phyloP scores from a whole-genome alignment of 2,329 filamentous ascomycete species.

The Cercospora zeae-maydis region DNA sequence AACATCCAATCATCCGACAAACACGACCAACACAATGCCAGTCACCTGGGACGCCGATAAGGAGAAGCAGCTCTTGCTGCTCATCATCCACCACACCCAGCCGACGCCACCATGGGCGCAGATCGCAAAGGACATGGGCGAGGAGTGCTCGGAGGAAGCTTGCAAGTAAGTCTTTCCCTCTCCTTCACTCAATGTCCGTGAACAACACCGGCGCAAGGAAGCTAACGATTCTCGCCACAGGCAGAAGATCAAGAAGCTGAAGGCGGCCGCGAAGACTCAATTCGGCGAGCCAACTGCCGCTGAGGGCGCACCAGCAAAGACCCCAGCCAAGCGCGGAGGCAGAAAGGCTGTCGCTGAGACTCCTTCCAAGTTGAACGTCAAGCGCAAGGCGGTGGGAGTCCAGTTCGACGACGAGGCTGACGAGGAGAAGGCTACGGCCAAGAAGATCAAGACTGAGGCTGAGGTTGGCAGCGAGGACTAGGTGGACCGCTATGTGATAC shows the following conservation, averaged over 20 bases:
- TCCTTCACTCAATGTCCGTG: neutral
- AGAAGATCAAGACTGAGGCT: conserved; percentile 12
- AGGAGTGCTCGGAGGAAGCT: conserved; percentile 5
- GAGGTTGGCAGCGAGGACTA: conserved; percentile 2
- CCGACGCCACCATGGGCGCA: conserved; percentile 20
- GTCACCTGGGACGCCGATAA: conserved; percentile 14
- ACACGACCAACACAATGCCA: conserved; percentile 6
- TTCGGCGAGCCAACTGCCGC: conserved; percentile 3
- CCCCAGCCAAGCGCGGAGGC: conserved; percentile 5
- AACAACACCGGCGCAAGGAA: no score
- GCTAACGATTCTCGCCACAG: neutral
- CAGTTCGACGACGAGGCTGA: neutral
- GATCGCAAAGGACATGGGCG: conserved; percentile 7
- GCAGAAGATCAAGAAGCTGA: conserved; percentile 12
- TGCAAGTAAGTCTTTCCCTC: neutral
- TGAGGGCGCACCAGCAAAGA: neutral
- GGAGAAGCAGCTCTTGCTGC: conserved; percentile 15
- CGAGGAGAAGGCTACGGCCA: neutral
- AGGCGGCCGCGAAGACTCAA: neutral
- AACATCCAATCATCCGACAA: neutral
- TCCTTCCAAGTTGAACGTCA: neutral
- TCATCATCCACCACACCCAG: conserved; percentile 11
- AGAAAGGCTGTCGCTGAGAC: neutral
- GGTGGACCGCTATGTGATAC: conserved; percentile 1
- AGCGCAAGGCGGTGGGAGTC: conserved; percentile 4